phyloP scores from a whole-genome alignment of 2,329 filamentous ascomycete genomes.

The Claviceps monticola region DNA sequence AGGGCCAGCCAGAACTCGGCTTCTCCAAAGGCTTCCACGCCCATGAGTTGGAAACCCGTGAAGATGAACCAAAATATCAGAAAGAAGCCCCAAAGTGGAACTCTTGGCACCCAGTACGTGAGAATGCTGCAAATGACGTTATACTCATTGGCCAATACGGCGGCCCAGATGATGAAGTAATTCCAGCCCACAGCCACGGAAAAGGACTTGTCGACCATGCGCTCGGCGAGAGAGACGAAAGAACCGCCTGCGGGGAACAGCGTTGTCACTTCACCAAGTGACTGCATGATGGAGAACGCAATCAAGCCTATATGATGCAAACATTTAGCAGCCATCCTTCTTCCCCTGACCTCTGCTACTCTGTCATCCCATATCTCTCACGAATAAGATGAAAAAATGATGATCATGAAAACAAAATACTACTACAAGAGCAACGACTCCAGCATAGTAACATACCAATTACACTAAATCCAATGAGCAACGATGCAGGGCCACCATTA shows the following conservation, averaged over 20 bases:
- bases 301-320: slow-evolving; percentile 34
- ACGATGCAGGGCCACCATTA: slow-evolving; percentile 54
- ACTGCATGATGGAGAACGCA: slow-evolving; percentile 56
- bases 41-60: slow-evolving; percentile 53
- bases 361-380: too few relatives aligned
- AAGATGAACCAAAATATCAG: slow-evolving; percentile 64
- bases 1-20: slow-evolving; percentile 69
- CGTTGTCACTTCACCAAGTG: slow-evolving; percentile 60
- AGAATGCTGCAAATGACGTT: slow-evolving; percentile 55
- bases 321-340: background rate
- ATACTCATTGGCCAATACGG: slow-evolving; percentile 56
- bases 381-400: background rate
- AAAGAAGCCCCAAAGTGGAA: slow-evolving; percentile 54
- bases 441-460: slow-evolving; percentile 31
- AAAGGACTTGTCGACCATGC: slow-evolving; percentile 58
- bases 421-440: too few relatives aligned
- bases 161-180: slow-evolving; percentile 55
- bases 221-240: slow-evolving; percentile 55
- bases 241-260: slow-evolving; percentile 58
- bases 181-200: slow-evolving; percentile 58
- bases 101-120: slow-evolving; percentile 48
- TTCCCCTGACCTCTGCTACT: too few relatives aligned
- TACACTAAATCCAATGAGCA: slow-evolving; percentile 59
- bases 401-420: too few relatives aligned
- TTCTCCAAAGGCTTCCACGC: slow-evolving; percentile 63